Evolutionary conservation across 2,329 filamentous ascomycete genomes (phyloP), one percentile per base, ranked within the genome.

Genomic region (Myriosclerotinia curreyana): DNA sequence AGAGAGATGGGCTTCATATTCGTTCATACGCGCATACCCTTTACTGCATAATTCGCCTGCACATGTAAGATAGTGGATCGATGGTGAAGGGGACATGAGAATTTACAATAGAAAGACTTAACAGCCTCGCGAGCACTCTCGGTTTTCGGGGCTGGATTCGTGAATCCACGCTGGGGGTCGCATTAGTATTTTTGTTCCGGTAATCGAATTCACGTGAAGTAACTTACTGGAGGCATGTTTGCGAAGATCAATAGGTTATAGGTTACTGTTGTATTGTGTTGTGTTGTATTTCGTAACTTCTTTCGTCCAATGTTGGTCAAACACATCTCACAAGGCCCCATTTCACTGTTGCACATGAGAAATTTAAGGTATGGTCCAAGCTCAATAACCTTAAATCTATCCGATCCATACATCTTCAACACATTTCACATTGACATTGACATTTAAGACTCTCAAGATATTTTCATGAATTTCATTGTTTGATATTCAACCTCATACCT

Each of bases 11-110:
- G 93, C 89, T 77, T 98, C 94, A 76, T 96, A 97, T 76, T 98
- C 94, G 74, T 96, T 94, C 83, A 96, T 94, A 64, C 95, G 92
- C 1, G 88, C 87, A 78, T 98, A 99, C 71, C 93, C 94, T 79
- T 98, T 98, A 68, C 89, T 87, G 80, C 95, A 98, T 62, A 98
- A 85, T 49, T 87, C 85, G 80, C 86, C 81, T 81, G 64, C 2
- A 1, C 9, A 44, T 36, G 61, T 68, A 48, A 70, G 66, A 50
- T 40, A 44, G 49, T 61, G 53, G 14, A n/a, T 25, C 15, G 44
- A 38, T 31, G 8, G 36, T 34, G 48, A 48, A 56, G 53, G 52
- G 42, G 50, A 31, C 48, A 15, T 48, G 28, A 40, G 36, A 12
- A 64, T 70, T 8, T 65, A 78, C 88, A 96, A 79, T 90, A 92